These are phyloP conservation scores for Calocera viscosa DNA, from an alignment of 768 basidiomycete genomes.

Conservation along the genomic window DNA sequence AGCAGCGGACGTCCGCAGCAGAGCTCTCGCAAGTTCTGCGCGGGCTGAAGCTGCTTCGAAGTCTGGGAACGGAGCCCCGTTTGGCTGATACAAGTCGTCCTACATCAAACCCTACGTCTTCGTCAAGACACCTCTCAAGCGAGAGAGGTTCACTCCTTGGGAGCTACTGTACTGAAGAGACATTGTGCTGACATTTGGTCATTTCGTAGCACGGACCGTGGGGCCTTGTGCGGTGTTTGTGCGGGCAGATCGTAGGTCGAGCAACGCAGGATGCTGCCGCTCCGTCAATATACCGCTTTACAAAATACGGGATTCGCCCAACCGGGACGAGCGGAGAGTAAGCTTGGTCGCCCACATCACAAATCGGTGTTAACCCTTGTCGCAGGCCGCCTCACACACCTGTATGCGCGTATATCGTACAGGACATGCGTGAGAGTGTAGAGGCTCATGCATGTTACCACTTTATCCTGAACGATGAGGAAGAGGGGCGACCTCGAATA, in stretches of 20 bases:
- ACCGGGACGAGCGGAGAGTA: conserved; percentile 51
- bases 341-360: conserved; percentile 23
- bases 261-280: conserved; percentile 28
- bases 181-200: conserved; percentile 18
- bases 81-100: conserved; percentile 96
- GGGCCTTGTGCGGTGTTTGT: conserved; percentile 58
- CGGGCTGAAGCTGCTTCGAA: conserved; percentile 9
- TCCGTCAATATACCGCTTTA: conserved; percentile 48
- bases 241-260: conserved; percentile 71
- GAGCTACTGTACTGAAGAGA: conserved; percentile 53
- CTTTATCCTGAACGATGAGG: conserved; percentile 78
- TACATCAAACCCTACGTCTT: conserved; percentile 46
- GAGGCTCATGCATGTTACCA: conserved; percentile 89
- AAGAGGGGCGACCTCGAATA: conserved; percentile 63
- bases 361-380: conserved; percentile 26
- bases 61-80: conserved; percentile 21
- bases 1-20: conserved; percentile 21
- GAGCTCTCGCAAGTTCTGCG: conserved; percentile 54
- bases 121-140: conserved; percentile 78
- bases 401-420: conserved; percentile 76
- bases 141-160: conserved; percentile 52
- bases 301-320: conserved; percentile 75
- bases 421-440: conserved; percentile 83
- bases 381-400: conserved; percentile 38
- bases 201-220: conserved; percentile 49